Base-by-base conservation (phyloP, 1,284 basidiomycete species). In the Moesziomyces parantarcticus region DNA sequence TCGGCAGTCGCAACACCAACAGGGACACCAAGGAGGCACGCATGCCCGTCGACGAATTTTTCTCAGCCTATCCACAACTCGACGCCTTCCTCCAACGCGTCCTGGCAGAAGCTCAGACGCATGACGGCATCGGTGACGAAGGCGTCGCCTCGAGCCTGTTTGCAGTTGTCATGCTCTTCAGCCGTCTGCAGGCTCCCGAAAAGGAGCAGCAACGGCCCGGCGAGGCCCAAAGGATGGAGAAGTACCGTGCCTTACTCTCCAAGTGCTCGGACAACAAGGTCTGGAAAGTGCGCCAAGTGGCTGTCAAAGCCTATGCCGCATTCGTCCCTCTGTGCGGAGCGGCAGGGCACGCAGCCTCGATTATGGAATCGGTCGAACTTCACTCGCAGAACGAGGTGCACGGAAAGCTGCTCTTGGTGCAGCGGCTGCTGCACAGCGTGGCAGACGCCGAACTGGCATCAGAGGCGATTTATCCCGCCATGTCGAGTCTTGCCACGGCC, bases 121-220 rank as follows among this genome's bases (percentile, higher is more conserved):
- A 46, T 11, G 49, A 29, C 14, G 32, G 25, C 7, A 22, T n/a
- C 5, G 36, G 36, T 22, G 54, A 57, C 18, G 64, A 66, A 7
- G 58, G 61, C 13, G 43, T 53, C 2, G 78, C 70, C 32, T 76
- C 76, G 3, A 71, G 72, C 25, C 50, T 80, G 3, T 81, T 76
- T 45, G 76, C 80, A 0, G 71, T 79, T 18, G 73, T 81, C 22
- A 69, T 81, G 57, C 67, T 82, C 3, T 65, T 82, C 46, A 73
- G 69, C n/a, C 58, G 64, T 3, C 53, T 77, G 65, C 77, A 75
- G 50, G 68, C 68, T 14, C 71, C 63, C 0, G 65, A 71, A 36
- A 44, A 55, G 18, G 57, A 63, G 42, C 57, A 59, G 9, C 52
- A 49, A 26, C 43, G 50, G n/a, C 22, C 18, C 3, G 61, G 54